These are phyloP conservation scores for Blastomyces gilchristii DNA, from an alignment of 2,329 filamentous ascomycete genomes.

Conservation along the genomic window DNA sequence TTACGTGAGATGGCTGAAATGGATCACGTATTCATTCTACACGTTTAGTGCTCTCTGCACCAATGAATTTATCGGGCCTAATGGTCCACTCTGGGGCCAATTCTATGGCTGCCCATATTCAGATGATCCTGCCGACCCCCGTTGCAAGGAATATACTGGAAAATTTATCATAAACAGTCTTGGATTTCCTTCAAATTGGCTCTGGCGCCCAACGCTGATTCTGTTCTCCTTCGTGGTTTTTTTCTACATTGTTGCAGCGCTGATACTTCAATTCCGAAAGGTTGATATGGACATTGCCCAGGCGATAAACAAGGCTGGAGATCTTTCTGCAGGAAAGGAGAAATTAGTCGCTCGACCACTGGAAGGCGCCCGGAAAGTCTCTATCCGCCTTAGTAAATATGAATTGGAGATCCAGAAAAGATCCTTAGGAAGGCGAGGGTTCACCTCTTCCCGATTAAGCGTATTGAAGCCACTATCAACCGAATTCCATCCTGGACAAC, in stretches of 20 bases:
- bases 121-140: slow-evolving; percentile 52
- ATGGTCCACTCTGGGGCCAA: slow-evolving; percentile 38
- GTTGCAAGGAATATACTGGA: slow-evolving; percentile 59
- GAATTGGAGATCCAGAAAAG: slow-evolving; percentile 55
- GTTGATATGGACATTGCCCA: slow-evolving; percentile 61
- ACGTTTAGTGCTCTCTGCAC: slow-evolving; percentile 59
- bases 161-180: slow-evolving; percentile 58
- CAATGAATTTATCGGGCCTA: slow-evolving; percentile 54
- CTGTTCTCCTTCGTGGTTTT: slow-evolving; percentile 52
- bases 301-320: slow-evolving; percentile 47
- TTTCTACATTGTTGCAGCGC: slow-evolving; percentile 51
- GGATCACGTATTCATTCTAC: slow-evolving; percentile 41
- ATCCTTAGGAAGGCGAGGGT: slow-evolving; percentile 38
- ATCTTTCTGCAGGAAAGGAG: slow-evolving; percentile 60
- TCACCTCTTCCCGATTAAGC: slow-evolving; percentile 24
- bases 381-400: slow-evolving; percentile 55
- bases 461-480: slow-evolving; percentile 60
- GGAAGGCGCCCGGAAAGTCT: slow-evolving; percentile 49
- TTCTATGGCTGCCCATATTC: slow-evolving; percentile 63
- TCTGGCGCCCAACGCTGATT: slow-evolving; percentile 54
- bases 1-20: slow-evolving; percentile 68
- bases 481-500: slow-evolving; percentile 54
- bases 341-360: slow-evolving; percentile 50
- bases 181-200: slow-evolving; percentile 58
- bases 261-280: slow-evolving; percentile 54